Evolutionary conservation across 2,329 filamentous ascomycete species (phyloP), one percentile per base, ranked within the genome.

Genomic region (Trichophyton rubrum): DNA sequence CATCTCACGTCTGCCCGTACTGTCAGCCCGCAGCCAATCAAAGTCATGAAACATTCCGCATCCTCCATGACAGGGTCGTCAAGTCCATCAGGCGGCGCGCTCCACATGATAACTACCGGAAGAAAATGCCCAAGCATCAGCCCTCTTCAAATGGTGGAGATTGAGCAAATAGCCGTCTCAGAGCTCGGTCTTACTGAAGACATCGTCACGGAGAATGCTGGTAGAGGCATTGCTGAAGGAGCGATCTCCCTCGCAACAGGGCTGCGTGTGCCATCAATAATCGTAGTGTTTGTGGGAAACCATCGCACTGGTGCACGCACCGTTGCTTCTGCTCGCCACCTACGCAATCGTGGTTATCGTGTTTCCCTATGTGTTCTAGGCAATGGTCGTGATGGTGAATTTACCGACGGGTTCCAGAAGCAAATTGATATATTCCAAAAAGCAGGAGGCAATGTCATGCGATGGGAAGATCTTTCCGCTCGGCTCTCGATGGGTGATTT

Each of bases 251-350:
- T 79, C 57, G 83, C 89, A 9, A 77, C 95, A 53, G 79, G 79
- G 58, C 74, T 77, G 56, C 75, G 78, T 41, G 73, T 78, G 15
- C 75, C 79, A 33, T 80, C 82, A 0, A 81, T 83, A 5, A 78
- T 86, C 57, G 84, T 95, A 22, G 83, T 97, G 5, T 79, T 97
- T n/a, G 91, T 89, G 0, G 92, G 93, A n/a, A 97, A 96, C 72
- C 92, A 96, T 73, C 90, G 90, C 66, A 90, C 87, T 0, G 91
- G 92, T 43, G 86, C 89, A 41, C 82, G 92, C 62, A 90, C 90
- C 2, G 80, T 97, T 59, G 88, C 90, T 13, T 90, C 90, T 3
- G 90, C 87, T 30, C 84, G 93, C 3, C 91, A 97, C 71, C 81
- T 97, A 7, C 85, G 89, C 58, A 92, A 91, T 69, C 88, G 91